A percentile compares a stretch with the other conserved stretches of the same genome.
Evolutionary conservation across 1,284 basidiomycete genomes (phyloP).

Genomic region (Rugosomyces carneus): DNA sequence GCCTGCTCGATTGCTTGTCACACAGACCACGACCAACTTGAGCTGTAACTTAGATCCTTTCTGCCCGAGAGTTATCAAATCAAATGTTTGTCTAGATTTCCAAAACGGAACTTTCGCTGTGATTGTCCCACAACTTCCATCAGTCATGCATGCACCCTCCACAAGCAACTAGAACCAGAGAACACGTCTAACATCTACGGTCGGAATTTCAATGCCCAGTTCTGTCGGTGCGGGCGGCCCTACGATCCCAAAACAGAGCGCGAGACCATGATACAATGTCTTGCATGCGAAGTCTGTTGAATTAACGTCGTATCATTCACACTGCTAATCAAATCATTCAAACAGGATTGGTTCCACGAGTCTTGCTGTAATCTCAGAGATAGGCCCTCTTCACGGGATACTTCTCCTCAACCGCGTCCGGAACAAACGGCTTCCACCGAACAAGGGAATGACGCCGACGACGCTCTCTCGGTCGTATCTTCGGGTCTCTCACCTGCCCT

Average conservation of each 20-base stretch:
- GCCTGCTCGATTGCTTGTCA: slow-evolving; percentile 82
- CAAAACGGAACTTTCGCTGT: slow-evolving; percentile 73
- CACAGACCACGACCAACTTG: slow-evolving; percentile 74
- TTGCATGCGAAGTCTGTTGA: slow-evolving; percentile 67
- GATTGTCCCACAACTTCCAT: slow-evolving; percentile 70
- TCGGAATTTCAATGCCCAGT: slow-evolving; percentile 61
- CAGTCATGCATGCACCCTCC: slow-evolving; percentile 55
- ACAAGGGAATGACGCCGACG: slow-evolving; percentile 33
- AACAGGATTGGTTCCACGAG: slow-evolving; percentile 82
- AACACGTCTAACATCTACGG: slow-evolving; percentile 60
- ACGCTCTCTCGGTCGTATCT: slow-evolving; percentile 53
- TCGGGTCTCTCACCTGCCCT: slow-evolving; percentile 60
- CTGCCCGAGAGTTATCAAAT: neutral
- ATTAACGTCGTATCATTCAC: slow-evolving; percentile 9
- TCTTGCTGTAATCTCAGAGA: slow-evolving; percentile 75
- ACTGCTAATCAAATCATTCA: slow-evolving; percentile 11
- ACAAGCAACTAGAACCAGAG: slow-evolving; percentile 41
- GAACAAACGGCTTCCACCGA: slow-evolving; percentile 18
- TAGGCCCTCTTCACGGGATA: slow-evolving; percentile 43
- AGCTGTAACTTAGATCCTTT: slow-evolving; percentile 39
- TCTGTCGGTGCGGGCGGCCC: slow-evolving; percentile 64
- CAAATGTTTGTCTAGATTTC: slow-evolving; percentile 42
- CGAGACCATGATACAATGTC: slow-evolving; percentile 82
- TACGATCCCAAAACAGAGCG: slow-evolving; percentile 66
- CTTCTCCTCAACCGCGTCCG: slow-evolving; percentile 31